Conservation (phyloP, 75 land plant species). For the Selaginella tamariscina region DNA sequence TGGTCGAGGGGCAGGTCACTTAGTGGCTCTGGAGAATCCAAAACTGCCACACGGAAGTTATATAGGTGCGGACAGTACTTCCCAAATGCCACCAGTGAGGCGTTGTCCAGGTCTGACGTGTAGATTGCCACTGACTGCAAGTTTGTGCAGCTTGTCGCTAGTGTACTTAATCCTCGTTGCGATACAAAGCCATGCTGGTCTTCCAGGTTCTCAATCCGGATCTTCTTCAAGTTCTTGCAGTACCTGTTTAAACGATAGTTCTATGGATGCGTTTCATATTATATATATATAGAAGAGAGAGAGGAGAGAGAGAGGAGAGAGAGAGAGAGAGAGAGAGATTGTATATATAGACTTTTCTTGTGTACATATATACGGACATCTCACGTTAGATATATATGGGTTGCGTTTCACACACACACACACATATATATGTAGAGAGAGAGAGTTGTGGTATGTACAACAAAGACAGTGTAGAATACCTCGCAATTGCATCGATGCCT, state of each 20-base stretch:
- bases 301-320: too few species aligned
- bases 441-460: too few species aligned
- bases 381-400: too few species aligned
- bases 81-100: slow-evolving; percentile 50
- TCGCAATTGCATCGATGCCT: slow-evolving; percentile 64
- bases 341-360: too few species aligned
- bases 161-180: slow-evolving; percentile 50
- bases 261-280: too few species aligned
- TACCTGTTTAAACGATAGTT: too few species aligned
- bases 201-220: slow-evolving; percentile 72
- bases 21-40: slow-evolving; percentile 37
- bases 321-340: too few species aligned
- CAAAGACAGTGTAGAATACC: too few species aligned
- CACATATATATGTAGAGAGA: too few species aligned
- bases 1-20: slow-evolving; percentile 86
- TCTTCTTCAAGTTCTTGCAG: slow-evolving; percentile 61
- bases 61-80: slow-evolving; percentile 39
- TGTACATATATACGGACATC: too few species aligned
- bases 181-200: slow-evolving; percentile 61
- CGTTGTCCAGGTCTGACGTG: slow-evolving; percentile 74
- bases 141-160: slow-evolving; percentile 59
- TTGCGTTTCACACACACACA: too few species aligned
- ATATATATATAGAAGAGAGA: too few species aligned
- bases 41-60: slow-evolving; percentile 82
- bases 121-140: slow-evolving; percentile 71